Evolutionary conservation across 1,284 basidiomycete species (phyloP).

Genomic region (Xerocomus amazonicus): DNA sequence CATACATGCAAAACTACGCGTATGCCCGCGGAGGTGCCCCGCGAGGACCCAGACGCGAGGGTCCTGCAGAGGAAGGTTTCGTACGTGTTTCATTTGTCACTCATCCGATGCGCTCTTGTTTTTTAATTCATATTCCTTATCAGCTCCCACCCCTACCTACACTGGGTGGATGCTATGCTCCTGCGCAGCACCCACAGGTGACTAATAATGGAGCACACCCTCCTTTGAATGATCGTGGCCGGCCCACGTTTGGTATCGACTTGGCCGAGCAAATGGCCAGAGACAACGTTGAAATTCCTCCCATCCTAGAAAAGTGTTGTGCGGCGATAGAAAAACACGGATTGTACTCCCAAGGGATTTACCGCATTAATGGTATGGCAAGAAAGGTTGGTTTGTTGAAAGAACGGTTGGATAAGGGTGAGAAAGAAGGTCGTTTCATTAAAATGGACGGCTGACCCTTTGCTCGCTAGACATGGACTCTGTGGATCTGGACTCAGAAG

Average conservation of each 20-base stretch:
- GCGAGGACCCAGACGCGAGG: conserved; percentile 76
- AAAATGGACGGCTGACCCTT: conserved; percentile 3
- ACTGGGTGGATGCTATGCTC: conserved; percentile 35
- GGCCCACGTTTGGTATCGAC: conserved; percentile 87
- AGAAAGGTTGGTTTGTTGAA: conserved; percentile 86
- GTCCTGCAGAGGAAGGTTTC: conserved; percentile 83
- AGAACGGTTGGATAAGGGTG: conserved; percentile 83
- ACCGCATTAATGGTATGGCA: conserved; percentile 89
- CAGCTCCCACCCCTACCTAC: conserved; percentile 63
- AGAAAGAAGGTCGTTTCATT: not conserved
- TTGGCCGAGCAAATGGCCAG: conserved; percentile 88
- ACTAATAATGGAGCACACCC: conserved; percentile 33
- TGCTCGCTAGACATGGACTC: conserved; percentile 70
- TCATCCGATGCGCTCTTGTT: conserved; percentile 2
- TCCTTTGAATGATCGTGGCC: conserved; percentile 55
- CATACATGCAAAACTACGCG: conserved; percentile 96
- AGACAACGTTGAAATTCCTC: conserved; percentile 87
- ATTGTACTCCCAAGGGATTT: conserved; percentile 84
- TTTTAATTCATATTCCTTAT: conserved; percentile 6
- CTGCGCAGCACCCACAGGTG: conserved; percentile 25
- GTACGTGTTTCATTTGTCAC: conserved; percentile 57
- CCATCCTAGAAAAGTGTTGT: conserved; percentile 86
- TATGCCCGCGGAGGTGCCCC: conserved; percentile 69
- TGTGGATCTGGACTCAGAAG: conserved; percentile 82
- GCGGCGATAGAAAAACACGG: conserved; percentile 90